These are phyloP conservation scores for Pleodorina starrii DNA, from an alignment of 139 green algal genomes.

Conservation along the genomic window DNA sequence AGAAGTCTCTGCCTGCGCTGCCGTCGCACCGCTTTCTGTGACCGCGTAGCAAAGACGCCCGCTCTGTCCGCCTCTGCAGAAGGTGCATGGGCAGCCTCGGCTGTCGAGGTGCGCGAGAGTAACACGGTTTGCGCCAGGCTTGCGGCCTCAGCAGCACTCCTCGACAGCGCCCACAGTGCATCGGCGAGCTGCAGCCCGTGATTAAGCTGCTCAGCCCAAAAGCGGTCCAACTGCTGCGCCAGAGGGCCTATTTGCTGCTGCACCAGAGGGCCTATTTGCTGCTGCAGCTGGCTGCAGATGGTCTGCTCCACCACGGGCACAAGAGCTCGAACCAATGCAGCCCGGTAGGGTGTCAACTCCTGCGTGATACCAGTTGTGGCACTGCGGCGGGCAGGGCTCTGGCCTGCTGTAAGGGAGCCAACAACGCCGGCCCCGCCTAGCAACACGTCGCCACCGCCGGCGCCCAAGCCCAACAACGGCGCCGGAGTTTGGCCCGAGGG, in stretches of 20 bases:
- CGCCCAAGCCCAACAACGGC: too few species aligned
- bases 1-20: neutral
- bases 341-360: neutral
- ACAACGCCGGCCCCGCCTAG: neutral
- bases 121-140: too few species aligned
- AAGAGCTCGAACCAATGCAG: neutral
- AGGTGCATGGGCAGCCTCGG: too few species aligned
- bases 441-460: too few species aligned
- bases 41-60: neutral
- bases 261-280: neutral
- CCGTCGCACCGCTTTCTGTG: neutral
- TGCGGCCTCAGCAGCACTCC: too few species aligned
- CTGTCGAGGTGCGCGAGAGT: too few species aligned
- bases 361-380: neutral
- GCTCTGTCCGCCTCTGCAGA: too few species aligned
- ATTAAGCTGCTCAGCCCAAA: neutral
- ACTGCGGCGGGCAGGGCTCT: neutral
- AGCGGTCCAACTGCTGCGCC: neutral
- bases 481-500: too few species aligned
- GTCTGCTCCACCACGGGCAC: slow-evolving; percentile 4
- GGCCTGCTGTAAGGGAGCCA: neutral
- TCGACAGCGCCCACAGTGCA: too few species aligned
- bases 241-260: too few species aligned
- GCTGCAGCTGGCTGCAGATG: neutral
- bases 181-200: too few species aligned